Base-by-base conservation (phyloP, 2,329 filamentous ascomycete genomes). In the Paecilomyces niveus region DNA sequence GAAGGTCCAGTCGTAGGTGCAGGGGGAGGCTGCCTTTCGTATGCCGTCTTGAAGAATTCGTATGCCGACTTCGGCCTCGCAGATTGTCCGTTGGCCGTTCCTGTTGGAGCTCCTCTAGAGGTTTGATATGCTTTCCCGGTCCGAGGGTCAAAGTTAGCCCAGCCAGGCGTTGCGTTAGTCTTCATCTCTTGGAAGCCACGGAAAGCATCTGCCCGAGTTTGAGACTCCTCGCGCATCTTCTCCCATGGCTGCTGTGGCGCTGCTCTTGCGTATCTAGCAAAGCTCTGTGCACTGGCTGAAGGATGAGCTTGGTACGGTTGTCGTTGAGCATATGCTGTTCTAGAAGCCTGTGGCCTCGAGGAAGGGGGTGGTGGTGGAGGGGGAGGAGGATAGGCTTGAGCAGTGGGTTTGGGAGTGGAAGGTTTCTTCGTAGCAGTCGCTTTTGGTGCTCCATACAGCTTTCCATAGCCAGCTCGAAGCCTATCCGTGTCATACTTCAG, bases 401-500 rank as follows among this genome's bases (percentile, higher is more conserved):
- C 8, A 6, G 39, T 18, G 39, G 39, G 39, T 21, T 57, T 58
- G 21, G 65, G 61, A 6, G 70, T 61, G 24, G 65, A 63, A 53
- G 69, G 53, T 62, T 72, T 68, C 55, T 73, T 69, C 58, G 72
- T 56, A 7, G 64, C 57, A 45, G 56, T 71, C 11, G 68, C 57
- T 60, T 68, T 68, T 4, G 68, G 54, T 49, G 69, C 70, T 1
- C 67, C 70, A 31, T 73, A 74, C 2, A 63, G 56, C 50, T 69
- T 73, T n/a, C 69, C 72, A 65, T 67, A 74, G 13, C 78, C 79
- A 56, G 76, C 77, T 59, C 81, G 83, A 58, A 80, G 74, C 57
- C 85, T 78, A 61, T 85, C 83, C n/a, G 77, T 78, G 68, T 88
- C 85, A 65, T 88, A 88, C 68, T 83, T 84, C 39, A 78, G 69